Evolutionary conservation across 2,329 filamentous ascomycete species (phyloP).

Genomic region (Passalora sequoiae): DNA sequence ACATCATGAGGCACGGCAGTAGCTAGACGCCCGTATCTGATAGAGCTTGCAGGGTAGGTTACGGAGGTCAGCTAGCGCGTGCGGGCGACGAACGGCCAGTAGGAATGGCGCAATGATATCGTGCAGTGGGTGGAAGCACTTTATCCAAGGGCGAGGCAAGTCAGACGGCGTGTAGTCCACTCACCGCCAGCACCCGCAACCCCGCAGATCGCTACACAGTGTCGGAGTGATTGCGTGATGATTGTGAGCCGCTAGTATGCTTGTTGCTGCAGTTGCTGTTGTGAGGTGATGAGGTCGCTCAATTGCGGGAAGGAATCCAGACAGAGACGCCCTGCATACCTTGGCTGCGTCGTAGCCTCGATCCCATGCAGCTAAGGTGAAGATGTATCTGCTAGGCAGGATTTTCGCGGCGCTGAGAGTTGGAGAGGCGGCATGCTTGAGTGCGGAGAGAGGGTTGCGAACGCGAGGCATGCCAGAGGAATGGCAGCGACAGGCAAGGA

Average conservation of each 20-base stretch:
- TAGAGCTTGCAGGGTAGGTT: not conserved
- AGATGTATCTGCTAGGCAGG: no score
- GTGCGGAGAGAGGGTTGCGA: no score
- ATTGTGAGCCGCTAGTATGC: not conserved
- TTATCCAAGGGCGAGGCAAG: slow-evolving; percentile 1
- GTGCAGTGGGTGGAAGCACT: not conserved
- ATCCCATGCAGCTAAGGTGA: no score
- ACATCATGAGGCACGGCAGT: slow-evolving; percentile 9
- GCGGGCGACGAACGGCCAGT: slow-evolving; percentile 2
- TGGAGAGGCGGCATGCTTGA: no score
- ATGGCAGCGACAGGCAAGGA: no score
- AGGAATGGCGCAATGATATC: slow-evolving; percentile 8
- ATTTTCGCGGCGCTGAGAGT: no score
- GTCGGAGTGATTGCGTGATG: not conserved
- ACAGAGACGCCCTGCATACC: not conserved
- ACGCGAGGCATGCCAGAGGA: no score
- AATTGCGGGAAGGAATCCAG: not conserved
- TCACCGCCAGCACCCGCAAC: not conserved
- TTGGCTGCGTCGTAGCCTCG: no score
- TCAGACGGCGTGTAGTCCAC: not conserved
- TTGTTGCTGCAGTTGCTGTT: no score
- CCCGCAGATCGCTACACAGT: not conserved
- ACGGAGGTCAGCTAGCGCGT: slow-evolving; percentile 3
- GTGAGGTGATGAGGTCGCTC: no score
- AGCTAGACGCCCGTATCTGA: not conserved